Evolutionary conservation across 2,329 filamentous ascomycete species (phyloP).

Genomic region (Colletotrichum gloeosporioides): DNA sequence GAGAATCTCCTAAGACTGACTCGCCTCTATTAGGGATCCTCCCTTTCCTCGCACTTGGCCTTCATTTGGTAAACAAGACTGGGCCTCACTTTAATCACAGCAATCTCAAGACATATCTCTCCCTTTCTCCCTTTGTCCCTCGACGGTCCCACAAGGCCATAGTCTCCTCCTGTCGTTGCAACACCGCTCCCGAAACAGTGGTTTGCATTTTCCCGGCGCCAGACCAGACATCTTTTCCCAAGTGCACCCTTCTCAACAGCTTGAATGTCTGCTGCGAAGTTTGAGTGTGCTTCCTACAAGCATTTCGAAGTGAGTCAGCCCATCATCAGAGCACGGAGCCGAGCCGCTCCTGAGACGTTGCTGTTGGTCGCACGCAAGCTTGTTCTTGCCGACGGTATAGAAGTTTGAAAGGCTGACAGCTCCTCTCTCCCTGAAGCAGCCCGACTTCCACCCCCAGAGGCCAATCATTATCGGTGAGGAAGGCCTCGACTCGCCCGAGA

Average conservation of each 20-base stretch:
- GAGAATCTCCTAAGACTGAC: slow-evolving; percentile 16
- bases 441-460: slow-evolving; percentile 58
- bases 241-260: slow-evolving; percentile 34
- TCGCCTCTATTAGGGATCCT: slow-evolving; percentile 14
- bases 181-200: slow-evolving; percentile 25
- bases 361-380: slow-evolving; percentile 27
- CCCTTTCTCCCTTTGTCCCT: slow-evolving; percentile 18
- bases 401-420: slow-evolving; percentile 27
- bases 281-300: slow-evolving; percentile 61
- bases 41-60: slow-evolving; percentile 9
- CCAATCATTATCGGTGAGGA: slow-evolving; percentile 61
- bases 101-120: slow-evolving; percentile 22
- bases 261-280: slow-evolving; percentile 65
- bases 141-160: slow-evolving; percentile 19
- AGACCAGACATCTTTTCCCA: slow-evolving; percentile 20
- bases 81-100: slow-evolving; percentile 9
- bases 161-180: slow-evolving; percentile 22
- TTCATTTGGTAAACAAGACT: slow-evolving; percentile 2
- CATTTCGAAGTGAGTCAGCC: slow-evolving; percentile 62
- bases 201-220: slow-evolving; percentile 23
- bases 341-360: slow-evolving; percentile 32
- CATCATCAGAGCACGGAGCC: background rate
- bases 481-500: slow-evolving; percentile 64
- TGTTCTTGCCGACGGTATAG: background rate
- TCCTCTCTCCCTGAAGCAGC: slow-evolving; percentile 37